Conservation (phyloP, 2,329 filamentous ascomycete species). For the Neurospora sp. region DNA sequence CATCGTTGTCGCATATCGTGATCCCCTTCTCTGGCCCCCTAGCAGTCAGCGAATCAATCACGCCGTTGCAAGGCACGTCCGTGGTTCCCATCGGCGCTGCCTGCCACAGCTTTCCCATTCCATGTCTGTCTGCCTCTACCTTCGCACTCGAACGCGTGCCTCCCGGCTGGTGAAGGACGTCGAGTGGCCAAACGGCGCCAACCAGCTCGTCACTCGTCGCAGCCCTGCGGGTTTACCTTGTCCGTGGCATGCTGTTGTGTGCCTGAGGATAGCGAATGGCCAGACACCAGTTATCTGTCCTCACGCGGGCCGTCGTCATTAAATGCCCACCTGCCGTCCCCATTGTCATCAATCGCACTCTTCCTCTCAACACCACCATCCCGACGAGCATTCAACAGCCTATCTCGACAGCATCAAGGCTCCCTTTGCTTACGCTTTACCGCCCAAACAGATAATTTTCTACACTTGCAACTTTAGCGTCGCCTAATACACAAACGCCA, state of each 20-base stretch:
- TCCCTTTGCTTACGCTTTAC: constrained; percentile 18
- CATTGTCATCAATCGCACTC: constrained; percentile 5
- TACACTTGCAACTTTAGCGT: constrained; percentile 21
- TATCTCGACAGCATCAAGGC: neutral
- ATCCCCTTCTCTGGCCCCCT: neutral
- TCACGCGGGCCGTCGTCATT: neutral
- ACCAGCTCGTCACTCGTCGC: neutral
- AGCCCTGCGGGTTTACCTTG: neutral
- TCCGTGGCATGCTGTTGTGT: neutral
- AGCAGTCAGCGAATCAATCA: neutral
- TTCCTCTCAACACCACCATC: constrained; percentile 10
- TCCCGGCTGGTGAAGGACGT: neutral
- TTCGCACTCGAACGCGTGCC: neutral
- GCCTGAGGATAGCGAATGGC: neutral
- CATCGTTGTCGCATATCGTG: neutral
- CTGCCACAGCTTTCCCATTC: neutral
- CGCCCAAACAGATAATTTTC: constrained; percentile 10
- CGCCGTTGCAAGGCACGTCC: neutral
- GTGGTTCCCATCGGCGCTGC: neutral
- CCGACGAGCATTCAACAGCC: neutral
- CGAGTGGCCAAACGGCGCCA: neutral
- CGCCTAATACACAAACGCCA: constrained; percentile 42
- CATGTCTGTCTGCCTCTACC: neutral
- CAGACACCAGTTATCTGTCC: neutral
- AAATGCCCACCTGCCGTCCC: neutral